Conservation (phyloP, 1,284 basidiomycete species). For the Naganishia sp. region DNA sequence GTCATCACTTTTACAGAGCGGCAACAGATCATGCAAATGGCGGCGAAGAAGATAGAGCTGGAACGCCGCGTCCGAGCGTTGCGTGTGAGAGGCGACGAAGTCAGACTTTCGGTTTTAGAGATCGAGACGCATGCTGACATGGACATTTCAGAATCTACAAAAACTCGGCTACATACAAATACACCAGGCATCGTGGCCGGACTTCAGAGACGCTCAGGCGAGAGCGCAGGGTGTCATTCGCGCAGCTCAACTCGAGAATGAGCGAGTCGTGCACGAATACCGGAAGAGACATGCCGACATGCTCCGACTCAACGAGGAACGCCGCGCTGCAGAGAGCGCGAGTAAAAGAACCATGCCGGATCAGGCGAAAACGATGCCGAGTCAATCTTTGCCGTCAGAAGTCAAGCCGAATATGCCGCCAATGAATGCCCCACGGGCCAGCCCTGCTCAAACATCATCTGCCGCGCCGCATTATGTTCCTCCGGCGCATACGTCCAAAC, state of each 20-base stretch:
- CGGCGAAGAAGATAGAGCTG: constrained; percentile 18
- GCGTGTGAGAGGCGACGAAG: constrained; percentile 28
- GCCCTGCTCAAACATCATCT: not conserved
- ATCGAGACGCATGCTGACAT: not conserved
- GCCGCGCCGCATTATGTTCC: constrained; percentile 5
- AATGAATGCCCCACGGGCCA: constrained; percentile 1
- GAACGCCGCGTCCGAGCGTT: constrained; percentile 19
- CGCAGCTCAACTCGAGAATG: constrained; percentile 17
- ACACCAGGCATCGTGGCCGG: constrained; percentile 7
- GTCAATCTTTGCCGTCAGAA: not conserved
- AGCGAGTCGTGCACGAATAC: constrained; percentile 17
- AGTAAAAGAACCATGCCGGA: not conserved
- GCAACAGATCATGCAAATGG: constrained; percentile 18
- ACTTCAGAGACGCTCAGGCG: constrained; percentile 15
- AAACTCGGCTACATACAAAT: constrained; percentile 22
- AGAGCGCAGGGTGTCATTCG: constrained; percentile 13
- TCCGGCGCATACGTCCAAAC: constrained; percentile 19
- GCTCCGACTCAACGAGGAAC: constrained; percentile 19
- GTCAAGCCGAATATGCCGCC: not conserved
- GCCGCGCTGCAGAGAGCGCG: constrained; percentile 3
- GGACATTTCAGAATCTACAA: not conserved
- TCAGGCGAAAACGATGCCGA: not conserved
- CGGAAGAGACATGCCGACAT: constrained; percentile 19
- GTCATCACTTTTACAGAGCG: constrained; percentile 3
- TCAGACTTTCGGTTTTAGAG: not conserved